A percentile compares a stretch with the other conserved stretches of the same genome.
Evolutionary conservation across 2,329 filamentous ascomycete genomes (phyloP).

Genomic region (Colletotrichum liaoningense): DNA sequence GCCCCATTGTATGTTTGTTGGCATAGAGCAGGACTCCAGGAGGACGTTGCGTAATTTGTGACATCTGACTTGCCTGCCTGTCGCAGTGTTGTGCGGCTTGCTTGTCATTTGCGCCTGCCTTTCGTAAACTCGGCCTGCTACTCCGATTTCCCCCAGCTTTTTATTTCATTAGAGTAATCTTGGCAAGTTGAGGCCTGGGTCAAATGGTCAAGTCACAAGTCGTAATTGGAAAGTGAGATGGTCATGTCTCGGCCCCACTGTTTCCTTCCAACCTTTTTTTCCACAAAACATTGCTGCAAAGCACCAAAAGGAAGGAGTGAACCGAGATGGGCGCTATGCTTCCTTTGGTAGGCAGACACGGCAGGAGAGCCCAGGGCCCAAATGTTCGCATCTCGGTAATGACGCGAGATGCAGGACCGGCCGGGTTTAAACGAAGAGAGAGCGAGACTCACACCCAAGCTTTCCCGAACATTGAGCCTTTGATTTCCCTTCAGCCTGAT

Average conservation of each 20-base stretch:
- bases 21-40: not conserved
- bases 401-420: slow-evolving; percentile 10
- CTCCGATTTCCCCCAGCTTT: slow-evolving; percentile 1
- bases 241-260: not conserved
- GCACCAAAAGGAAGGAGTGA: not conserved
- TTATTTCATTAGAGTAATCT: not conserved
- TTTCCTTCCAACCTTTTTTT: not conserved
- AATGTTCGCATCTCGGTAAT: slow-evolving; percentile 6
- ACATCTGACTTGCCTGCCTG: not conserved
- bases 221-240: not conserved
- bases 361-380: not conserved
- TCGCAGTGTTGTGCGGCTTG: too few species aligned
- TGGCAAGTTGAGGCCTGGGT: slow-evolving; percentile 6
- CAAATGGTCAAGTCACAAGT: not conserved
- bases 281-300: not conserved
- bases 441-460: not conserved
- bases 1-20: not conserved
- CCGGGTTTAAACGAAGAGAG: not conserved
- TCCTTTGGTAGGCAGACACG: not conserved
- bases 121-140: not conserved
- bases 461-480: not conserved
- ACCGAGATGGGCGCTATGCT: not conserved
- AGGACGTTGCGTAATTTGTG: not conserved
- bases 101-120: not conserved
- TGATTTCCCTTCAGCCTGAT: not conserved